Evolutionary conservation across 768 basidiomycete genomes (phyloP).

Genomic region (Imleria badia): DNA sequence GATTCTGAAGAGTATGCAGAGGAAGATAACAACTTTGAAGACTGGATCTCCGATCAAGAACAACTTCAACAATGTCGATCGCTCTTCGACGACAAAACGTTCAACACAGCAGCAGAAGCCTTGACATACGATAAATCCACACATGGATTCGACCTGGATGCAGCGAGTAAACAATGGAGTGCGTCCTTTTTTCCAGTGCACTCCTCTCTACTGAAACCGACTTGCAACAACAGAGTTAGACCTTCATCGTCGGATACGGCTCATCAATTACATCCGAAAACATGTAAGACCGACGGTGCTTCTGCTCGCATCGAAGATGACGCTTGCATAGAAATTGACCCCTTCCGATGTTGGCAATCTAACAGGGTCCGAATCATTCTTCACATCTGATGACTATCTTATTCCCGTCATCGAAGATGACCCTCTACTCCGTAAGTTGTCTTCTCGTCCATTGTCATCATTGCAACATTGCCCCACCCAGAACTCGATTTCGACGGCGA

Average conservation of each 20-base stretch:
- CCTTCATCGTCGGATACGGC: conserved; percentile 71
- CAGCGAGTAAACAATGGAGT: conserved; percentile 55
- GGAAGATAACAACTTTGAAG: conserved; percentile 71
- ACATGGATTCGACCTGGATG: conserved; percentile 64
- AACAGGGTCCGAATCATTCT: conserved; percentile 59
- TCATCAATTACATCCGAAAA: conserved; percentile 87
- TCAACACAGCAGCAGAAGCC: conserved; percentile 59
- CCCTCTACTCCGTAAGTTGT: conserved; percentile 76
- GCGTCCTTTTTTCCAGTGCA: conserved; percentile 21
- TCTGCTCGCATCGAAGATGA: not conserved
- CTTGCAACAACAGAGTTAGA: conserved; percentile 56
- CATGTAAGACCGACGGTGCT: conserved; percentile 42
- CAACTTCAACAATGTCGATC: conserved; percentile 58
- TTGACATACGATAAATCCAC: conserved; percentile 57
- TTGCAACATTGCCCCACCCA: conserved; percentile 22
- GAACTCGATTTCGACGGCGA: conserved; percentile 67
- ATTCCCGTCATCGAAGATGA: conserved; percentile 84
- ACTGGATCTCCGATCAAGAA: conserved; percentile 74
- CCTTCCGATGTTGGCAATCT: conserved; percentile 45
- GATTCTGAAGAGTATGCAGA: conserved; percentile 28
- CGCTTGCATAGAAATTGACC: conserved; percentile 48
- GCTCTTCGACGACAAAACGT: conserved; percentile 67
- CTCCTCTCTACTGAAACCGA: not conserved
- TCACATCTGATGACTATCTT: conserved; percentile 77
- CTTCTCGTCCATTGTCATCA: not conserved